phyloP scores from a whole-genome alignment of 768 basidiomycete genomes.

The Glaciozyma antarctica region DNA sequence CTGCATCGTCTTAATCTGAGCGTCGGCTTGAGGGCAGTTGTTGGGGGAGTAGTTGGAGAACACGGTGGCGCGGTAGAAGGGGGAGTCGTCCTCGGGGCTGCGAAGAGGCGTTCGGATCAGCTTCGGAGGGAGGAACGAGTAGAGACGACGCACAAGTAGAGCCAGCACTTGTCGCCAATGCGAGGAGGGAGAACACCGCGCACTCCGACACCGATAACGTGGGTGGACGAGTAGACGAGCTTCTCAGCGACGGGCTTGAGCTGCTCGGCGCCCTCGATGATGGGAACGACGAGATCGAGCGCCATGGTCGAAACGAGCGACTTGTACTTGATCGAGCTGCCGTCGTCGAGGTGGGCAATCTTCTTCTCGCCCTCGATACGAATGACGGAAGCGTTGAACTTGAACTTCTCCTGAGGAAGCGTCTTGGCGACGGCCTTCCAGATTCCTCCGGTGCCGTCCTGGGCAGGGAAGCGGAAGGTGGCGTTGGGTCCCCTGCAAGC shows the following conservation, averaged over 20 bases:
- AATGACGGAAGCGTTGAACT: conserved; percentile 33
- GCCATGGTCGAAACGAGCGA: conserved; percentile 40
- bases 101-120: background rate
- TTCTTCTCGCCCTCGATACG: conserved; percentile 37
- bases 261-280: conserved; percentile 35
- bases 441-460: conserved; percentile 42
- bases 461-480: conserved; percentile 42
- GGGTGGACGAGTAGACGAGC: conserved; percentile 40
- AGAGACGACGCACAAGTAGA: conserved; percentile 31
- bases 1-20: conserved; percentile 39
- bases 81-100: conserved; percentile 41
- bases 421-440: conserved; percentile 41
- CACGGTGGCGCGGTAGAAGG: conserved; percentile 43
- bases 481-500: conserved; percentile 38
- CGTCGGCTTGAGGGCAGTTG: conserved; percentile 37
- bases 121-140: background rate
- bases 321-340: conserved; percentile 37
- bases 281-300: conserved; percentile 37
- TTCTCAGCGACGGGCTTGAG: conserved; percentile 31
- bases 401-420: conserved; percentile 37
- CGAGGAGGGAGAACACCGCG: conserved; percentile 39
- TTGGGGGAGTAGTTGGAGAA: conserved; percentile 43
- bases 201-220: conserved; percentile 42
- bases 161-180: conserved; percentile 42
- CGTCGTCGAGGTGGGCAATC: conserved; percentile 37